Conservation (phyloP, 2,329 filamentous ascomycete genomes). For the Davidsoniella virescens region DNA sequence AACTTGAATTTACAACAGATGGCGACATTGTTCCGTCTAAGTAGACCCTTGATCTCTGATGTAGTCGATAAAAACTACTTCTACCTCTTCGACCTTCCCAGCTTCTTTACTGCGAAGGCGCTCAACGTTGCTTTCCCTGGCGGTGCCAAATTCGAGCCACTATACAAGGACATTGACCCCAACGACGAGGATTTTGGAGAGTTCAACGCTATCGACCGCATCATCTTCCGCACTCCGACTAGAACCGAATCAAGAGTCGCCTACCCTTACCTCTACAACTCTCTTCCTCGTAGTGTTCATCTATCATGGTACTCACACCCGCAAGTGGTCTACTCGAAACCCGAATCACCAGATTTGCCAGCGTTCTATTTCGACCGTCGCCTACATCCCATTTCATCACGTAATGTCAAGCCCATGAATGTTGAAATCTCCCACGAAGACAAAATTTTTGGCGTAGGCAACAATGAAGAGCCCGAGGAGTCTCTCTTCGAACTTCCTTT, state of each 20-base stretch:
- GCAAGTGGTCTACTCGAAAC: slow-evolving; percentile 76
- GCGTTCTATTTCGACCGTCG: slow-evolving; percentile 97
- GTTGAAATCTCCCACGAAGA: slow-evolving; percentile 86
- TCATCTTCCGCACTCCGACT: slow-evolving; percentile 92
- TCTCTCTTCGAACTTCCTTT: slow-evolving; percentile 71
- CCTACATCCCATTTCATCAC: slow-evolving; percentile 93
- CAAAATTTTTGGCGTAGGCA: slow-evolving; percentile 71
- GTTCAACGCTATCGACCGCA: slow-evolving; percentile 97
- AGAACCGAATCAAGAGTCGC: slow-evolving; percentile 91
- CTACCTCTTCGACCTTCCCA: slow-evolving; percentile 89
- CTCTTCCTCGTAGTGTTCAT: slow-evolving; percentile 82
- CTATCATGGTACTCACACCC: slow-evolving; percentile 88
- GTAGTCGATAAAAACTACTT: slow-evolving; percentile 95
- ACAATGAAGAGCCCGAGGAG: slow-evolving; percentile 57
- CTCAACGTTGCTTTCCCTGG: slow-evolving; percentile 96
- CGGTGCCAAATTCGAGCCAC: slow-evolving; percentile 84
- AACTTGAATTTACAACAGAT: slow-evolving; percentile 88
- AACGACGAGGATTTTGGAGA: slow-evolving; percentile 99
- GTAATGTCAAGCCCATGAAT: slow-evolving; percentile 87
- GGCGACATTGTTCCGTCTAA: slow-evolving; percentile 85
- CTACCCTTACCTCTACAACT: slow-evolving; percentile 92
- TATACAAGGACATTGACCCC: slow-evolving; percentile 97
- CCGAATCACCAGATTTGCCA: slow-evolving; percentile 76
- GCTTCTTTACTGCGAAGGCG: slow-evolving; percentile 90
- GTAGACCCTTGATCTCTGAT: slow-evolving; percentile 78